phyloP scores from a whole-genome alignment of 2,329 filamentous ascomycete genomes.

The Fusarium falciforme region DNA sequence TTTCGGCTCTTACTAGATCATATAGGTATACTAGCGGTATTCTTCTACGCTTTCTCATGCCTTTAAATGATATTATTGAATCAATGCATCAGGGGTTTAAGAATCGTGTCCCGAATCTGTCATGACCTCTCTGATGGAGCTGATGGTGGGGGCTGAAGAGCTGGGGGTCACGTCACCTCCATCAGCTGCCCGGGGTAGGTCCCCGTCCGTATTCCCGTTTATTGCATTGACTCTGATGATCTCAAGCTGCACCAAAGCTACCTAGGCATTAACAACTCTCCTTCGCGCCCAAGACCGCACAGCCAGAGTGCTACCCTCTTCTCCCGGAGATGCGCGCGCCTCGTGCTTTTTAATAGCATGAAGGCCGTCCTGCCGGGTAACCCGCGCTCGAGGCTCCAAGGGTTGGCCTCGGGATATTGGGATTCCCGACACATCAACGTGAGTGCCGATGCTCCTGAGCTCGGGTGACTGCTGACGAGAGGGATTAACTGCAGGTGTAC shows the following conservation, averaged over 20 bases:
- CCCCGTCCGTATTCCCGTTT: conserved; percentile 14
- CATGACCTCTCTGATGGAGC: conserved; percentile 18
- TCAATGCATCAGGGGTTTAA: not conserved
- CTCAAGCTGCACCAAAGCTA: conserved; percentile 19
- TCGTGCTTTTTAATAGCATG: conserved; percentile 65
- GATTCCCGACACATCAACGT: conserved; percentile 78
- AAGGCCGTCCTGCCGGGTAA: conserved; percentile 83
- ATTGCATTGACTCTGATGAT: conserved; percentile 32
- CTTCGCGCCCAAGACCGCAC: conserved; percentile 5
- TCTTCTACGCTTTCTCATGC: not conserved
- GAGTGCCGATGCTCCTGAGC: conserved; percentile 47
- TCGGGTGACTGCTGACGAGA: conserved; percentile 16
- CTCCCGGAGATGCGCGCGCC: conserved; percentile 38
- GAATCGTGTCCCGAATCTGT: not conserved
- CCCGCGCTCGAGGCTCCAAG: conserved; percentile 82
- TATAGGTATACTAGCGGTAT: not conserved
- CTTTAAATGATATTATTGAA: not conserved
- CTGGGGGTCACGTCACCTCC: conserved; percentile 36
- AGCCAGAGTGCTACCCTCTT: conserved; percentile 11
- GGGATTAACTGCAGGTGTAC: conserved; percentile 71
- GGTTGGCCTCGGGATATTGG: conserved; percentile 80
- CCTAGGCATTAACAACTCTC: conserved; percentile 3
- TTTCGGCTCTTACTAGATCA: not conserved
- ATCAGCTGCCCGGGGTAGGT: conserved; percentile 15
- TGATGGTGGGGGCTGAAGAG: conserved; percentile 1